Evolutionary conservation across 78 protist genomes (phyloP), one percentile per base, ranked within the genome.

Genomic region (Monocercomonoides exilis): DNA sequence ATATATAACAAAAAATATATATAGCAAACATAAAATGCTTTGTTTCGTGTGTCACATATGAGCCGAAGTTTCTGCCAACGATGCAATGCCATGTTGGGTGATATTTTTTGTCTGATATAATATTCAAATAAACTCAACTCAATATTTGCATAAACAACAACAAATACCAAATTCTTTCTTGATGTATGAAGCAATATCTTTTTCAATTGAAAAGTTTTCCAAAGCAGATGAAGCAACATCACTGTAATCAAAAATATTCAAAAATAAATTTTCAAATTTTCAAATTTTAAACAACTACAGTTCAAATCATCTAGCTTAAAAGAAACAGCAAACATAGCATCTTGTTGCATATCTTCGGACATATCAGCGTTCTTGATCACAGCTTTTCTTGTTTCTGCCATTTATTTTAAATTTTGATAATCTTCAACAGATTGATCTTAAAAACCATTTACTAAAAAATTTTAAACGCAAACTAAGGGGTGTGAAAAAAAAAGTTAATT

Each of bases 11-110:
- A 3, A 2, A 35, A 79, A 54, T 35, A 2, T 33, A 5, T 81
- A 2, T 2, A 29, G 1, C 85, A 41, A 81, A 81, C 85, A 54
- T 54, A 21, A 54, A 54, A 21, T 54, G 11, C 95, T 97, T 97
- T 4, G 98, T 95, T 88, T 97, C 99, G 91, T 97, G 99, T 2
- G 99, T 97, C 46, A 97, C 99, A 85, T 94, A 96, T 33, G 99
- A 96, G 64, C 99, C 99, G 45, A 98, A 98, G 94, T 95, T 96
- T 45, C 98, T 91, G 80, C 99, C 99, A 33, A 97, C 99, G 21
- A 97, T 93, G 94, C 95, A 93, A 88, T 95, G 97, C 98, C 99
- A 98, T 0, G 99, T 96, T 35, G 98, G 97, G 92, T 92, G 89
- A 95, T 94, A 94, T 87, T 95, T 96, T 84, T 94, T 92, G 94